phyloP scores from a whole-genome alignment of 2,329 filamentous ascomycete species.

The Pseudocercospora fuligena region DNA sequence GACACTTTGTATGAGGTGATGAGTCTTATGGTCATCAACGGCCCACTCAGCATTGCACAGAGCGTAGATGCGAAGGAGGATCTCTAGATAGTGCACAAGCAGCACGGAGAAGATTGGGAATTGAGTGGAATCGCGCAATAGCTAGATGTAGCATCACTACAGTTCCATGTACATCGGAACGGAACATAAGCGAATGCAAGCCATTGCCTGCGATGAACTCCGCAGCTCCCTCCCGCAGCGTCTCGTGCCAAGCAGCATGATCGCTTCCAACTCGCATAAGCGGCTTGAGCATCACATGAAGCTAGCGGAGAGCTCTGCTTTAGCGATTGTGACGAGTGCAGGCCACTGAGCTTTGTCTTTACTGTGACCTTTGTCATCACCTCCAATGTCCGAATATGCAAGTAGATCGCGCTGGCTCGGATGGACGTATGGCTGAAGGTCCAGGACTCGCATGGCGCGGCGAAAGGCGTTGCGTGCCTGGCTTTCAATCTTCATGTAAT shows the following conservation, averaged over 20 bases:
- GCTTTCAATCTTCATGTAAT: neutral
- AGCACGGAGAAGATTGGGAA: neutral
- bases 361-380: neutral
- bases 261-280: too few relatives aligned
- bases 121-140: neutral
- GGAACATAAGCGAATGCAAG: neutral
- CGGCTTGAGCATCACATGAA: neutral
- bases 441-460: slow-evolving; percentile 21
- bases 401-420: slow-evolving; percentile 12
- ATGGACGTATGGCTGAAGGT: slow-evolving; percentile 21
- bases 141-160: neutral
- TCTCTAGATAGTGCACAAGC: slow-evolving; percentile 8
- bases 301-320: neutral
- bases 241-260: too few relatives aligned
- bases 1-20: slow-evolving; percentile 87
- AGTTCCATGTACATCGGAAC: neutral
- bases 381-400: neutral
- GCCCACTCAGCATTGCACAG: slow-evolving; percentile 62
- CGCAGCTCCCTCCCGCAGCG: neutral
- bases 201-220: neutral
- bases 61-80: slow-evolving; percentile 33
- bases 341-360: neutral
- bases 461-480: slow-evolving; percentile 16
- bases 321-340: neutral
- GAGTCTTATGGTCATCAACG: slow-evolving; percentile 76